A percentile compares a stretch with the other conserved stretches of the same genome.
phyloP scores from a whole-genome alignment of 768 basidiomycete species.

The Thelephora aurantiotincta region DNA sequence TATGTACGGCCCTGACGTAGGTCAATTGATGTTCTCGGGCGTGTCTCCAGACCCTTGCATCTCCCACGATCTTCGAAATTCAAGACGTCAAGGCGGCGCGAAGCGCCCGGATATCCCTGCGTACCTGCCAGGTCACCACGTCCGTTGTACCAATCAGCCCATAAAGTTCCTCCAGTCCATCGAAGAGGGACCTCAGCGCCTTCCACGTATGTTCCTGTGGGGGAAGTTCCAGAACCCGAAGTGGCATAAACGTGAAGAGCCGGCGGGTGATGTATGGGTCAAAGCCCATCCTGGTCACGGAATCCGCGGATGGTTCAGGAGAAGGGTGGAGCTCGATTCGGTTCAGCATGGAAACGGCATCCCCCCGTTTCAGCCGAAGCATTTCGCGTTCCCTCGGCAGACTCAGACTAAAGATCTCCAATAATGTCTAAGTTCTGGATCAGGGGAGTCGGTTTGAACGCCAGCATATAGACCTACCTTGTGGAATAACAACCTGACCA shows the following conservation, averaged over 20 bases:
- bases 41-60: slow-evolving; percentile 33
- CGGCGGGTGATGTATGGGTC: slow-evolving; percentile 56
- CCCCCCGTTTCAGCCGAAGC: background rate
- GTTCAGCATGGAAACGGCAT: slow-evolving; percentile 26
- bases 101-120: background rate
- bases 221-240: slow-evolving; percentile 43
- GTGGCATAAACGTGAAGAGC: slow-evolving; percentile 53
- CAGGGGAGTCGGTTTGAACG: background rate
- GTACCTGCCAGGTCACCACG: slow-evolving; percentile 52
- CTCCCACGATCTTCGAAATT: slow-evolving; percentile 29
- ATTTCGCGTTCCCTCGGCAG: background rate
- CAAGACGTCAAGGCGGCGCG: background rate
- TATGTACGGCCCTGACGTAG: slow-evolving; percentile 49
- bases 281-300: slow-evolving; percentile 40
- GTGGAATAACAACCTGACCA: slow-evolving; percentile 1
- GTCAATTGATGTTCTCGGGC: slow-evolving; percentile 27
- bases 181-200: slow-evolving; percentile 31
- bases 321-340: slow-evolving; percentile 24
- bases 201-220: slow-evolving; percentile 37
- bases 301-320: slow-evolving; percentile 24
- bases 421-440: background rate
- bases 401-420: no score
- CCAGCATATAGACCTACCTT: no score
- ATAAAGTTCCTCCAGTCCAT: slow-evolving; percentile 41
- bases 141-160: slow-evolving; percentile 28